A percentile compares a stretch with the other conserved stretches of the same genome.
These are phyloP conservation scores for Vaccinium macrocarpon DNA, from an alignment of 148 eudicot species.

Conservation along the genomic window DNA sequence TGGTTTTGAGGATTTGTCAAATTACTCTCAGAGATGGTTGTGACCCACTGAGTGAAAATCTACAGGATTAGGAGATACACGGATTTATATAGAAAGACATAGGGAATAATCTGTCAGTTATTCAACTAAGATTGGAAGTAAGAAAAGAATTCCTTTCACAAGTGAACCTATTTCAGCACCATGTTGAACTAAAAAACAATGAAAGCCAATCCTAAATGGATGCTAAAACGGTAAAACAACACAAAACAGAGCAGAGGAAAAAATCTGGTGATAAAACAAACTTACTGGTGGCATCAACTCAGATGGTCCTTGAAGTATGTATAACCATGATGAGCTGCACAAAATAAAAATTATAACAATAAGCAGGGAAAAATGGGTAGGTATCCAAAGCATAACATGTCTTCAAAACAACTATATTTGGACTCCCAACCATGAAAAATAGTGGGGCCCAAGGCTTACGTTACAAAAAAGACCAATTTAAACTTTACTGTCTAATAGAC, in stretches of 20 bases:
- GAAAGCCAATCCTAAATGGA: background rate
- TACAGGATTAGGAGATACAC: background rate
- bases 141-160: background rate
- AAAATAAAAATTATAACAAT: conserved; percentile 9
- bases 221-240: background rate
- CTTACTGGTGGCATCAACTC: conserved; percentile 94
- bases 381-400: background rate
- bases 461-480: background rate
- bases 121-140: conserved; percentile 3
- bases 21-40: background rate
- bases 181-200: conserved; percentile 4
- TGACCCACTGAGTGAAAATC: background rate
- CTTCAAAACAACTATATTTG: background rate
- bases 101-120: background rate
- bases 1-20: background rate
- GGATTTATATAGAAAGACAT: background rate
- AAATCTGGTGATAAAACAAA: background rate
- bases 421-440: background rate
- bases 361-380: conserved; percentile 8
- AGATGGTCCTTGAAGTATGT: conserved; percentile 92
- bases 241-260: background rate
- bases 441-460: background rate
- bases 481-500: background rate
- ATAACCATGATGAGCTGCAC: conserved; percentile 80
- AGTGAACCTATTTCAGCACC: background rate